Percentiles rank a stretch among this genome's conserved stretches.
phyloP scores from a whole-genome alignment of 371 early-diverging fungal genomes.

The Mortierella sp. region DNA sequence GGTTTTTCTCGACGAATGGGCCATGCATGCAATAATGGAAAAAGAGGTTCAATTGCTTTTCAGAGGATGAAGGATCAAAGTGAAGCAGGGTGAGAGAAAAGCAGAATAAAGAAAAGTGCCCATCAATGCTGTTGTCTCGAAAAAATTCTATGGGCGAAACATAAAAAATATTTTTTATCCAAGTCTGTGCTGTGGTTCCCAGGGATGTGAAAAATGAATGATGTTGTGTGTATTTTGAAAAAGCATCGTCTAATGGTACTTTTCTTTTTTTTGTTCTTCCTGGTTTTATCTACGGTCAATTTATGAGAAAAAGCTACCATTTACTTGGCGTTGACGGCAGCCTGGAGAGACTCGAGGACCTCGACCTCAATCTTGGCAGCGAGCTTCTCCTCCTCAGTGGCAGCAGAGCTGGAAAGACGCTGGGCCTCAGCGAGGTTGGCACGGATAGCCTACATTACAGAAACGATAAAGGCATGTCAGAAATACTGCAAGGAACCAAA shows the following conservation, averaged over 20 bases:
- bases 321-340: conserved; percentile 64
- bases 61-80: no score
- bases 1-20: background rate
- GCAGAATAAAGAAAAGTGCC: background rate
- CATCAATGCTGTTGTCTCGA: conserved; percentile 5
- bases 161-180: conserved; percentile 8
- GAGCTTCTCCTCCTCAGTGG: conserved; percentile 87
- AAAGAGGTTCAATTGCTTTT: background rate
- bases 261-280: conserved; percentile 1
- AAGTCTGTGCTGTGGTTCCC: no score
- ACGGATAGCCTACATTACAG: conserved; percentile 73
- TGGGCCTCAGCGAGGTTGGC: conserved; percentile 89
- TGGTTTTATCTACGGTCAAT: conserved; percentile 5
- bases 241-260: conserved; percentile 2
- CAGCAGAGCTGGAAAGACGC: conserved; percentile 70
- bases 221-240: conserved; percentile 2
- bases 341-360: conserved; percentile 89
- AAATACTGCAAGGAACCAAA: background rate
- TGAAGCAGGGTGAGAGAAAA: background rate
- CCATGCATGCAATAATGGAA: background rate
- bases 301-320: background rate
- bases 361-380: conserved; percentile 91
- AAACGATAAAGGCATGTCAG: background rate
- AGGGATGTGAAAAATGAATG: background rate
- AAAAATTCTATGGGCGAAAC: conserved; percentile 14